phyloP scores from a whole-genome alignment of 2,329 filamentous ascomycete genomes.

The Ilyonectria destructans region DNA sequence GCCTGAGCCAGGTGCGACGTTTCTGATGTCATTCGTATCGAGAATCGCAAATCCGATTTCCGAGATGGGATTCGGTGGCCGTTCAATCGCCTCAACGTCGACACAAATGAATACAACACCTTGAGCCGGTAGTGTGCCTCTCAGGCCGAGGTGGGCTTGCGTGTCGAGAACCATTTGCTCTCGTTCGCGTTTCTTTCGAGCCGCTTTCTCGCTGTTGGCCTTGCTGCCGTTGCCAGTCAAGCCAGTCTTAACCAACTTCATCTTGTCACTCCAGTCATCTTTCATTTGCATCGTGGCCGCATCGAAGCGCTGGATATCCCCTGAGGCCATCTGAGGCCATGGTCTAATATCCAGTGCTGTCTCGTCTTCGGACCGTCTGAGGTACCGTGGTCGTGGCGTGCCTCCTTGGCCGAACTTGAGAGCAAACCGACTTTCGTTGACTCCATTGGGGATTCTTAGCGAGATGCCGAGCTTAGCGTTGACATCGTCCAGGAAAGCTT shows the following conservation, averaged over 20 bases:
- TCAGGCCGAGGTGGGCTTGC: constrained; percentile 81
- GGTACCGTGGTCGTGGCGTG: constrained; percentile 77
- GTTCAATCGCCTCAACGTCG: constrained; percentile 88
- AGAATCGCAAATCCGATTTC: constrained; percentile 90
- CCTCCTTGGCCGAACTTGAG: constrained; percentile 74
- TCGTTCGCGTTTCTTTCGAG: constrained; percentile 65
- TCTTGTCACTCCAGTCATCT: constrained; percentile 39
- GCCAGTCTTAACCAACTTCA: constrained; percentile 44
- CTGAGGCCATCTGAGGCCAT: constrained; percentile 55
- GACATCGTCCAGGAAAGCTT: constrained; percentile 75
- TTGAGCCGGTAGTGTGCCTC: constrained; percentile 19
- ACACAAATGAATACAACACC: constrained; percentile 79
- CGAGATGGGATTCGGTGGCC: constrained; percentile 77
- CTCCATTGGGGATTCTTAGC: constrained; percentile 72
- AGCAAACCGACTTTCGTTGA: constrained; percentile 70
- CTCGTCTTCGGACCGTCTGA: constrained; percentile 70
- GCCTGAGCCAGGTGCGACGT: constrained; percentile 71
- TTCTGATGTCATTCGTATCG: constrained; percentile 75
- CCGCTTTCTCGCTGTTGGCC: constrained; percentile 62
- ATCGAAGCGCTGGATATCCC: constrained; percentile 54
- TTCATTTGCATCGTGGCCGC: constrained; percentile 40
- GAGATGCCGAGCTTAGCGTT: constrained; percentile 70
- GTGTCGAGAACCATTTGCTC: constrained; percentile 74
- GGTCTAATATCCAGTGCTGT: constrained; percentile 52
- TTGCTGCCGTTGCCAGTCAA: constrained; percentile 36